Evolutionary conservation across 805 yeast genomes (phyloP), one percentile per base, ranked within the genome.

Genomic region (Peterozyma toletana): DNA sequence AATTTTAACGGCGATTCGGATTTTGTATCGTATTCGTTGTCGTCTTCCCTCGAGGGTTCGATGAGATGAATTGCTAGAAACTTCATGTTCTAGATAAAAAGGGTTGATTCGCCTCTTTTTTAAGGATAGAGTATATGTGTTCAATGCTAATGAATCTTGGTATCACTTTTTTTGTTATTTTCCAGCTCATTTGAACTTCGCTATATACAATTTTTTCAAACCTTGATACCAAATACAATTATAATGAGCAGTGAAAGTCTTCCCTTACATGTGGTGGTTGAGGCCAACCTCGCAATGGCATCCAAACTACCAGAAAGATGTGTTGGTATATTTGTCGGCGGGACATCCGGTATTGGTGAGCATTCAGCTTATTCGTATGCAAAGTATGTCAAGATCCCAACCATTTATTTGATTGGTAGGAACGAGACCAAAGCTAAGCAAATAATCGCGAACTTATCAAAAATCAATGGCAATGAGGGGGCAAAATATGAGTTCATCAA

Each of bases 281-380:
- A 38, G 5, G 38, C 38, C 17, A 42, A 42, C 36, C n/a, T 38
- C 7, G 45, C n/a, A 27, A 31, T 9, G 30, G 14, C 41, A 30
- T 16, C 38, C 4, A 34, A 36, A n/a, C 17, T 38, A 11, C 47
- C 47, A 10, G 38, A 35, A 11, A 31, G 29, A 17, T 37, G 42
- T 31, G 54, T 50, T 6, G 52, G 45, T 9, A 56, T 55, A 7
- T 49, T 55, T 27, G 45, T 53, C 11, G 62, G 62, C 7, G 62
- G 53, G 10, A 57, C 62, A 6, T 45, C 46, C 9, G 62, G 62
- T 29, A 54, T 57, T 35, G 62, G 62, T 10, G 53, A 53, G 21
- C 45, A 48, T 38, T 47, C 57, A 11, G 57, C 58, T 30, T 56
- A 52, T 41, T 38, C 45, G 15, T 52, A 53, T 41, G 62, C 58